Base-by-base conservation (phyloP, 1,284 basidiomycete species). In the Ganoderma multipileum region DNA sequence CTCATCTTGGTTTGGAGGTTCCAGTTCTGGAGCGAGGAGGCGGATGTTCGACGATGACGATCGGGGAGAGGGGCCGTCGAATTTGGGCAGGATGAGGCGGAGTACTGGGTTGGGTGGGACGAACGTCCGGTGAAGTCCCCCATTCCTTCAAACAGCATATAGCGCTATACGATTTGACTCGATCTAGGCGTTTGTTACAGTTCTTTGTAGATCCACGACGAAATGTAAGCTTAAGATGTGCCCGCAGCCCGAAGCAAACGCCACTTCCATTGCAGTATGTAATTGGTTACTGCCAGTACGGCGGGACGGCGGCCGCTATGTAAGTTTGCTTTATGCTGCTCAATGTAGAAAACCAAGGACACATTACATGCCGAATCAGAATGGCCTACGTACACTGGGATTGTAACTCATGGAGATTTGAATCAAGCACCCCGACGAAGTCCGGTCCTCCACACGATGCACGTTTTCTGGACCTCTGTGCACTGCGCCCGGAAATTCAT, bases 41-140 rank as follows among this genome's bases (percentile, higher is more conserved):
- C 62, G 69, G 12, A 65, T 44, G 5, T 69, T 76, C 74, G 70
- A 70, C 57, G 78, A 81, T 41, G 82, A 85, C n/a, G 88, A 91
- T 76, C 83, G 90, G 64, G 88, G 87, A 3, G 91, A 92, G 76
- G 91, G 90, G 3, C 77, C 89, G n/a, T 92, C 91, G 39, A 85
- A 84, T 75, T 75, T 92, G 44, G 91, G 91, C 12, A 70, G 84
- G 20, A 88, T 90, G 83, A 85, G 92, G 77, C 81, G 83, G 59
- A 91, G 90, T 74, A 90, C 90, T 26, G 92, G 91, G 0, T 83
- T 89, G 66, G 93, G 93, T 41, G 88, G 91, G 28, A 91, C 92
- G 1, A 88, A 80, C 71, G 88, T 91, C 47, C 79, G 84, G 44
- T 86, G 68, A 74, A 33, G 41, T 50, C 12, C 26, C 11, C 12